phyloP scores from a whole-genome alignment of 179 eudicot species.

The Amaranthus tricolor region DNA sequence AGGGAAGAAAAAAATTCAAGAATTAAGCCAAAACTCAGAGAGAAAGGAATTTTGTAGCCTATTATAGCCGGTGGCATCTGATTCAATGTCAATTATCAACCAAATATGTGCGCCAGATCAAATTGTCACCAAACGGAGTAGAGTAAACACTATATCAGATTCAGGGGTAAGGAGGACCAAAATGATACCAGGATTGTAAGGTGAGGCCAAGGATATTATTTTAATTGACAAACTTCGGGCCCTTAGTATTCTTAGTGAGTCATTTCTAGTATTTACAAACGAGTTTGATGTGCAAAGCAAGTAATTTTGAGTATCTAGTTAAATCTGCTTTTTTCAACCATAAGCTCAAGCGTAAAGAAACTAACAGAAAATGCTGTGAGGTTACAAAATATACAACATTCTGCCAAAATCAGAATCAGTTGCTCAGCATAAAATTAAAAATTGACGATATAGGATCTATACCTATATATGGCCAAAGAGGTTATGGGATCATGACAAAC shows the following conservation, averaged over 20 bases:
- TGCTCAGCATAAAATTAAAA: not conserved
- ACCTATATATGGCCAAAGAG: no score
- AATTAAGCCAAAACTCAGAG: not conserved
- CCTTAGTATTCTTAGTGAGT: not conserved
- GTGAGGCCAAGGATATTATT: not conserved
- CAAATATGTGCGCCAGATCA: not conserved
- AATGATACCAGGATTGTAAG: conserved; percentile 2
- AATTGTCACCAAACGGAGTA: not conserved
- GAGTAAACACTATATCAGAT: not conserved
- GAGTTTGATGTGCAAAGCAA: not conserved
- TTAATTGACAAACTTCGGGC: not conserved
- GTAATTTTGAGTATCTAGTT: not conserved
- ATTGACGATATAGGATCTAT: not conserved
- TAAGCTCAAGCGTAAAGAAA: not conserved
- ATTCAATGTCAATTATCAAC: no score
- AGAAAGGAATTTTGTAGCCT: not conserved
- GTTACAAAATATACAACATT: not conserved
- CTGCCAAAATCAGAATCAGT: not conserved
- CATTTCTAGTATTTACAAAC: not conserved
- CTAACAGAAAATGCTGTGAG: not conserved
- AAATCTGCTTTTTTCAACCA: no score
- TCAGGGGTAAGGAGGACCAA: not conserved
- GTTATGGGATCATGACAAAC: not conserved
- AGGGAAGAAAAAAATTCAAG: not conserved
- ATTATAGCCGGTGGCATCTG: not conserved